These are phyloP conservation scores for Kalmusia sp. DNA, from an alignment of 2,329 filamentous ascomycete genomes.

Conservation along the genomic window DNA sequence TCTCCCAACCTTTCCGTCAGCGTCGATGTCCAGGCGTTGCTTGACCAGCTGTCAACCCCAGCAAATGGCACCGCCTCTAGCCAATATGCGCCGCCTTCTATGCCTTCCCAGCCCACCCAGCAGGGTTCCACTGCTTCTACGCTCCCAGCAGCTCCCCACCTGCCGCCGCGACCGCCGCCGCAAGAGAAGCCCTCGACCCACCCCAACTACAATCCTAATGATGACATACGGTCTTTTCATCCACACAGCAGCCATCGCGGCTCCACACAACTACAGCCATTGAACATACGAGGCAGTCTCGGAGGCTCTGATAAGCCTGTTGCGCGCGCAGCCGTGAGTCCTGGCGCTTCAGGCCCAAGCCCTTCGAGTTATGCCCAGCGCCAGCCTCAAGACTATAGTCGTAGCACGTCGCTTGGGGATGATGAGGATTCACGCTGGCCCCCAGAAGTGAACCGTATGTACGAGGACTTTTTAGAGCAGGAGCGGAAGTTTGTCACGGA, in stretches of 20 bases:
- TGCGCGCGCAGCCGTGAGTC: slow-evolving; percentile 32
- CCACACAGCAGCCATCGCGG: slow-evolving; percentile 50
- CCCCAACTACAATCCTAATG: slow-evolving; percentile 55
- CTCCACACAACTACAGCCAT: slow-evolving; percentile 38
- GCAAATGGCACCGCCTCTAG: slow-evolving; percentile 36
- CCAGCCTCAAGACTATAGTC: slow-evolving; percentile 27
- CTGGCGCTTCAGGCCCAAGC: slow-evolving; percentile 20
- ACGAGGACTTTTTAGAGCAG: slow-evolving; percentile 75
- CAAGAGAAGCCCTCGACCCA: slow-evolving; percentile 58
- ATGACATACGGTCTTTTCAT: slow-evolving; percentile 59
- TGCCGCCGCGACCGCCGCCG: slow-evolving; percentile 57
- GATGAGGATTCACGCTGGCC: slow-evolving; percentile 60
- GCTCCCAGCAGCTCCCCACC: slow-evolving; percentile 48
- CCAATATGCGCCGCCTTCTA: slow-evolving; percentile 43
- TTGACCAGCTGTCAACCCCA: slow-evolving; percentile 52
- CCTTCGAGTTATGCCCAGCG: slow-evolving; percentile 36
- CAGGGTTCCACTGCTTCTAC: slow-evolving; percentile 46
- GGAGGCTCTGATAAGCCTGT: slow-evolving; percentile 11
- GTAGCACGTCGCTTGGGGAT: slow-evolving; percentile 38
- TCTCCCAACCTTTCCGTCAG: slow-evolving; percentile 40
- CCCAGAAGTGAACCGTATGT: slow-evolving; percentile 68
- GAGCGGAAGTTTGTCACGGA: slow-evolving; percentile 79
- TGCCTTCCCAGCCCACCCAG: slow-evolving; percentile 36
- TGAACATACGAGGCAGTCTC: slow-evolving; percentile 23
- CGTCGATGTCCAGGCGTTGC: slow-evolving; percentile 55